Conservation (phyloP, 805 yeast genomes). For the Candida gorgasii region DNA sequence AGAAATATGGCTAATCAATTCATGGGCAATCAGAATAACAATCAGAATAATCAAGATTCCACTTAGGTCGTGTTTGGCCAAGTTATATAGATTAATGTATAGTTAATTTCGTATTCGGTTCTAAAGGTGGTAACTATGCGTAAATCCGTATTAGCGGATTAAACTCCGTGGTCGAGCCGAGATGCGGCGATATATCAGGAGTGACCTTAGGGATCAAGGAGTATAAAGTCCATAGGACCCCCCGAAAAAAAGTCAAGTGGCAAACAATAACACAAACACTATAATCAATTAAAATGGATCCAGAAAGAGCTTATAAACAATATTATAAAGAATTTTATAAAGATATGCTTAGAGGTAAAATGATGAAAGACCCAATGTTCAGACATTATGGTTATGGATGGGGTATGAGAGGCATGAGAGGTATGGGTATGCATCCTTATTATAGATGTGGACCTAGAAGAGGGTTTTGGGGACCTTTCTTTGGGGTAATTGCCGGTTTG, state of each 20-base stretch:
- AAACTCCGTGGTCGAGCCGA: too few species aligned
- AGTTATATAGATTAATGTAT: too few species aligned
- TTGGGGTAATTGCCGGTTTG: constrained; percentile 6
- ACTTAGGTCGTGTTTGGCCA: too few species aligned
- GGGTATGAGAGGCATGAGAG: background rate
- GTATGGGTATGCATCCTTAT: background rate
- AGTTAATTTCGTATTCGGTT: background rate
- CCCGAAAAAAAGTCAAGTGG: background rate
- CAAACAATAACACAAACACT: too few species aligned
- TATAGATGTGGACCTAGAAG: background rate
- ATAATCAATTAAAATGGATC: constrained; percentile 1
- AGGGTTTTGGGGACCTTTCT: constrained; percentile 7
- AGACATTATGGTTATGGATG: background rate
- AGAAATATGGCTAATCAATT: constrained; percentile 70
- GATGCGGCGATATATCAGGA: background rate
- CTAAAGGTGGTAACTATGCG: too few species aligned
- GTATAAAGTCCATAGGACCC: background rate
- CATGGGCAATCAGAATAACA: constrained; percentile 30
- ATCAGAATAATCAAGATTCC: constrained; percentile 1
- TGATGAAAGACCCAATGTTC: constrained; percentile 1
- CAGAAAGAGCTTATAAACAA: constrained; percentile 5
- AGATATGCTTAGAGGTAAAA: constrained; percentile 3
- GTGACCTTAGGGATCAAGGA: background rate
- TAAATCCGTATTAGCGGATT: too few species aligned
- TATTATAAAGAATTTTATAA: background rate